Evolutionary conservation across 116 monocot genomes (phyloP), one percentile per base, ranked within the genome.

Genomic region (Iris pallida): DNA sequence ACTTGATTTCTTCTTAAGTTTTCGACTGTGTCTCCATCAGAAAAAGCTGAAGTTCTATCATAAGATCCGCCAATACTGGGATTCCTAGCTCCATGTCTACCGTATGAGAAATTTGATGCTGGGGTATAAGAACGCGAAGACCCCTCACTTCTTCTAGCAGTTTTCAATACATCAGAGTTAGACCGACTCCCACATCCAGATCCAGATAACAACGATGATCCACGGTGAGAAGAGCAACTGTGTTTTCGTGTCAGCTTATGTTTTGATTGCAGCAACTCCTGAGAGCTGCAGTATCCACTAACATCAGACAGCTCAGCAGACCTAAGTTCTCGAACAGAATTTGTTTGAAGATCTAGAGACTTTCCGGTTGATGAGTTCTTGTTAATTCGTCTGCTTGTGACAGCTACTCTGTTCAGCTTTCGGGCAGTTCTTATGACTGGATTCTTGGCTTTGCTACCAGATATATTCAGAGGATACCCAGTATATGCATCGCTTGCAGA

Each of bases 81-180:
- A 5, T 79, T 74, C 30, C 42, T 48, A 63, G 48, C 68, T 57
- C 69, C 69, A 64, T 63, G 56, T 64, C 79, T 75, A 41, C 76
- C 63, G 57, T 79, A 75, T 40, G 87, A 90, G 59, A 77, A 82
- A 60, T 84, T 75, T 48, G 88, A 92, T 61, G 74, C 71, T 30
- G 88, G 92, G 30, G 30, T 30, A 30, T 30, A 30, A 55, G 85
- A 88, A 53, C 64, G 73, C 42, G 85, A 88, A 47, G 83, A 92
- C 47, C 65, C 81, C 11, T 85, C 85, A 68, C 68, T 85, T 79
- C 17, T 56, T 56, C 71, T 75, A 41, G 65, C 45, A 45, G 15
- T 76, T 75, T 59, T 56, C 64, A 30, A 30, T 30, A 30, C 30
- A 30, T 30, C 72, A 64, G 40, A 82, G 60, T 59, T 78, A 76